These are phyloP conservation scores for Colletotrichum orchidophilum DNA, from an alignment of 2,329 filamentous ascomycete genomes.

Conservation along the genomic window DNA sequence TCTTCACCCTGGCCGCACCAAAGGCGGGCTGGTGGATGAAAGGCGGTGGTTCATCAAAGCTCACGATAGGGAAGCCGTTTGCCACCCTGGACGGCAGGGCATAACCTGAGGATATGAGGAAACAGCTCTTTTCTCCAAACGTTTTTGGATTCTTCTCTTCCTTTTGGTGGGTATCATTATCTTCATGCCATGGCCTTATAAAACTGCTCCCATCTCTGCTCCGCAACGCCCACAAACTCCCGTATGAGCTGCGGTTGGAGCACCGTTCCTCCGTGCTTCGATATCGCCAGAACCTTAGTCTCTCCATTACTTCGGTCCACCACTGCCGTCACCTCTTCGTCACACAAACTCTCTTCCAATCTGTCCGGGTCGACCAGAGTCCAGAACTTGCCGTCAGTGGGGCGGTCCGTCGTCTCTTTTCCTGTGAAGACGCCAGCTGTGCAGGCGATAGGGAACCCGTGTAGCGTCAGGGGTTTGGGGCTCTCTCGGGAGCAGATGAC, in stretches of 20 bases:
- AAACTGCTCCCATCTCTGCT: conserved; percentile 69
- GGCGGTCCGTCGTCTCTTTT: conserved; percentile 59
- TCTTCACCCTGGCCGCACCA: conserved; percentile 12
- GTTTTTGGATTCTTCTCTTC: conserved; percentile 1
- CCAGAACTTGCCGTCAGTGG: conserved; percentile 68
- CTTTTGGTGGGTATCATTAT: conserved; percentile 40
- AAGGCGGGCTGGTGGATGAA: neutral
- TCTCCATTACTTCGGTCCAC: conserved; percentile 70
- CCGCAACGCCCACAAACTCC: conserved; percentile 66
- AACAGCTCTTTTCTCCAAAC: neutral
- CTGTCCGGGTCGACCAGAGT: conserved; percentile 88
- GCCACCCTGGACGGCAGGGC: neutral
- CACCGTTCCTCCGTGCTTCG: conserved; percentile 83
- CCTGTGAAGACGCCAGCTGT: conserved; percentile 83
- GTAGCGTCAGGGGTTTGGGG: conserved; percentile 66
- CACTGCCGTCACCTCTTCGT: conserved; percentile 84
- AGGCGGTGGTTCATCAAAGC: neutral
- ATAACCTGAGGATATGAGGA: neutral
- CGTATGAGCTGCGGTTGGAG: conserved; percentile 72
- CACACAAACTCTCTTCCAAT: conserved; percentile 86
- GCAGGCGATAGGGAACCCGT: conserved; percentile 76
- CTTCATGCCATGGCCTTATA: conserved; percentile 51
- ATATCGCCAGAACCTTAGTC: conserved; percentile 73
- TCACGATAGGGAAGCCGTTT: conserved; percentile 3
- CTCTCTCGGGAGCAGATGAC: conserved; percentile 76